Percentiles rank a stretch among this genome's conserved stretches.
Evolutionary conservation across 352 stramenopile genomes (phyloP).

Genomic region (Lagenidium giganteum): DNA sequence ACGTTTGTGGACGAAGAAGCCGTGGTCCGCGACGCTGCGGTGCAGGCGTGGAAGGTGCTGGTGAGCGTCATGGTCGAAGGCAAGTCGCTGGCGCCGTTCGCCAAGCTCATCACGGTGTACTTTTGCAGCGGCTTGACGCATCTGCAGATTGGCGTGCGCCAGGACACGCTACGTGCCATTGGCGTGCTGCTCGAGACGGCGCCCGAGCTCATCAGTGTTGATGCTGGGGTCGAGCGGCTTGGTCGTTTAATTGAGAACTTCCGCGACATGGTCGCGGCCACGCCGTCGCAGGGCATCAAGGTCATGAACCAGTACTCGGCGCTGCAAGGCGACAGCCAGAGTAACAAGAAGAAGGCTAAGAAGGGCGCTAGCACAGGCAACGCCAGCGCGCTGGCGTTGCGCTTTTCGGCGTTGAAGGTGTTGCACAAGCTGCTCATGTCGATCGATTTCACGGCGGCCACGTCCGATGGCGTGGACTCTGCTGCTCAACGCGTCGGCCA

Average conservation of each 20-base stretch:
- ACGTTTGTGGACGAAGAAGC: slow-evolving; percentile 75
- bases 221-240: slow-evolving; percentile 46
- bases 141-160: slow-evolving; percentile 65
- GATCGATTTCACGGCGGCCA: slow-evolving; percentile 24
- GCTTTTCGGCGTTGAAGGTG: slow-evolving; percentile 58
- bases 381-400: slow-evolving; percentile 37
- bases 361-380: no score
- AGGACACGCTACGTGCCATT: slow-evolving; percentile 73
- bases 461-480: slow-evolving; percentile 1
- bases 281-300: slow-evolving; percentile 62
- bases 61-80: slow-evolving; percentile 42
- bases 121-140: slow-evolving; percentile 80
- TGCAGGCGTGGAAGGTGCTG: slow-evolving; percentile 63
- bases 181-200: slow-evolving; percentile 51
- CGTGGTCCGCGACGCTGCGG: slow-evolving; percentile 66
- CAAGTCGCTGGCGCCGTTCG: slow-evolving; percentile 61
- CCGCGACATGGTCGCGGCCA: slow-evolving; percentile 53
- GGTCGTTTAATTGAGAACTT: slow-evolving; percentile 79
- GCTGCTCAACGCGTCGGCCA: slow-evolving; percentile 9
- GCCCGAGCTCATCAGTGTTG: slow-evolving; percentile 46
- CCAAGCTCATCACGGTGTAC: slow-evolving; percentile 68
- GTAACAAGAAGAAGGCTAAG: slow-evolving; percentile 28
- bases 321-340: slow-evolving; percentile 22
- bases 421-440: slow-evolving; percentile 60
- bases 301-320: slow-evolving; percentile 80